Base-by-base conservation (phyloP, 148 eudicot species). In the Camellia granthamiana region DNA sequence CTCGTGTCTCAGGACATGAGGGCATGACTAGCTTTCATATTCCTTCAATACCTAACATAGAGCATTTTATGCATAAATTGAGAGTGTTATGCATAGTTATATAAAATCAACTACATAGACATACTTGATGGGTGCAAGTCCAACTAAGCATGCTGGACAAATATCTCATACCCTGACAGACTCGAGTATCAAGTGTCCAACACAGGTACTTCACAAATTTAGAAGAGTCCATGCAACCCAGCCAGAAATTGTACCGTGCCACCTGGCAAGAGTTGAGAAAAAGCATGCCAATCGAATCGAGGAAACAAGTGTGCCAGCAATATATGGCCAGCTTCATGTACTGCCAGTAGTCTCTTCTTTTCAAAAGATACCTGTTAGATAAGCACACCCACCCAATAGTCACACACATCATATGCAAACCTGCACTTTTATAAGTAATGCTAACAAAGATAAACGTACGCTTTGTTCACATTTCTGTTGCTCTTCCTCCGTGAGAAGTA, bases 231-330 rank as follows among this genome's bases (percentile, higher is more conserved):
- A 30, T 30, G 38, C 38, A 30, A 30, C 38, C 38, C 38, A 55
- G 61, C 13, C 41, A 68, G 15, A 47, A 54, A 43, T 76, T 62
- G 61, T 70, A 92, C 97, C 97, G 92, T 95, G 78, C 98, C 98
- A 83, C 97, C 98, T 47, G 98, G 98, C 65, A 95, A 84, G 52
- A 95, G 95, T 90, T 95, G 98, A 78, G 98, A 92, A 85, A 95
- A 95, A 77, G 98, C 98, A 88, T 95, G 98, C 97, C 97, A 92
- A 85, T 95, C 98, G 84, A 90, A 95, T 83, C 88, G 87, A 87
- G 97, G 97, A 84, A 95, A 95, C 81, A 95, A 81, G 87, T 95
- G 98, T 43, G 98, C 98, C 82, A 95, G 88, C 61, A 95, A 82
- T 60, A 95, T 84, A 80, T 95, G 98, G 66, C 98, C 98, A 77